A percentile compares a stretch with the other conserved stretches of the same genome.
Evolutionary conservation across 1,284 basidiomycete genomes (phyloP).

Genomic region (Ceratobasidium sp.): DNA sequence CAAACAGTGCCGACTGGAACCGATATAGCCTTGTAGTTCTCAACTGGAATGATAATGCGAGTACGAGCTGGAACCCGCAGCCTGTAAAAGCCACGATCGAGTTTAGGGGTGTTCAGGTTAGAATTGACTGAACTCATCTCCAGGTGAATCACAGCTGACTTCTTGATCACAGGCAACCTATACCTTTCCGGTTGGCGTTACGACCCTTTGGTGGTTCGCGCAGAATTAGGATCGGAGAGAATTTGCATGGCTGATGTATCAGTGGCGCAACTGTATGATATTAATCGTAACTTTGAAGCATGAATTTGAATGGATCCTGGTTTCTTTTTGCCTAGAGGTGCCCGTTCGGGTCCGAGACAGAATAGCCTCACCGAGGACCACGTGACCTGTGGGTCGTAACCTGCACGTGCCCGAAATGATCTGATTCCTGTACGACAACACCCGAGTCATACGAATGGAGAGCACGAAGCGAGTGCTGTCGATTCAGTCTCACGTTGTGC

Average conservation of each 20-base stretch:
- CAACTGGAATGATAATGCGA: conserved; percentile 55
- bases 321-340: too few species aligned
- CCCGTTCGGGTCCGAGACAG: too few species aligned
- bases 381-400: neutral
- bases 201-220: conserved; percentile 59
- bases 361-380: neutral
- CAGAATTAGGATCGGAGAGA: neutral
- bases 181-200: conserved; percentile 72
- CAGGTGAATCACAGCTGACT: conserved; percentile 43
- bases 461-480: conserved; percentile 60
- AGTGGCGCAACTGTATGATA: too few species aligned
- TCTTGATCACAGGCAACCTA: conserved; percentile 56
- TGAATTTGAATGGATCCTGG: too few species aligned
- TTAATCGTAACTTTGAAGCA: too few species aligned
- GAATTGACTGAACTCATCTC: conserved; percentile 19
- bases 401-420: neutral
- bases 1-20: conserved; percentile 62
- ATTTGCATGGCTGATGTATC: too few species aligned
- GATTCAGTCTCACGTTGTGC: conserved; percentile 93
- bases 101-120: conserved; percentile 71
- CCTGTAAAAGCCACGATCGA: conserved; percentile 70
- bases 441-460: conserved; percentile 1
- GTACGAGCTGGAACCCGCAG: conserved; percentile 65
- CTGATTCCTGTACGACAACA: neutral
- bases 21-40: conserved; percentile 40